Conservation (phyloP, 805 yeast species). For the Spathaspora boniae region DNA sequence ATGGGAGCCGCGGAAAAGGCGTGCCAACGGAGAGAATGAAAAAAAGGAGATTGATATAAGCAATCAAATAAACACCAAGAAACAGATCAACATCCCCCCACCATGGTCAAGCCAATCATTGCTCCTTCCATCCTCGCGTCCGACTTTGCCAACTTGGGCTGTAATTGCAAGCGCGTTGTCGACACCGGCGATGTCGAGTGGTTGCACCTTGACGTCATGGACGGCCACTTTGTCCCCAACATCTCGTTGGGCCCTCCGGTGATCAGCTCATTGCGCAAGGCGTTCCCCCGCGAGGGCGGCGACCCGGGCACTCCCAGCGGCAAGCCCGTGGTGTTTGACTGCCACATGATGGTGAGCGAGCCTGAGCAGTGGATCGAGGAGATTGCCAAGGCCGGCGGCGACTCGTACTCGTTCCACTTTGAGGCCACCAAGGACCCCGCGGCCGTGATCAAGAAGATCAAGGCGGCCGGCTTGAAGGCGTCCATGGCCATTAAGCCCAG, state of each 20-base stretch:
- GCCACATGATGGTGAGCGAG: slow-evolving; percentile 95
- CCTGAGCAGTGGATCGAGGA: slow-evolving; percentile 95
- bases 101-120: slow-evolving; percentile 68
- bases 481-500: slow-evolving; percentile 95
- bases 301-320: slow-evolving; percentile 48
- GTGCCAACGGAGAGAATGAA: too few species aligned
- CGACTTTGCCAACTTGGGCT: slow-evolving; percentile 85
- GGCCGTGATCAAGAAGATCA: slow-evolving; percentile 71
- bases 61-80: too few species aligned
- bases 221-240: slow-evolving; percentile 97
- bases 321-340: slow-evolving; percentile 67
- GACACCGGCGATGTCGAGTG: slow-evolving; percentile 79
- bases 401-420: slow-evolving; percentile 92
- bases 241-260: slow-evolving; percentile 92
- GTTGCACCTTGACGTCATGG: slow-evolving; percentile 99
- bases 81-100: too few species aligned
- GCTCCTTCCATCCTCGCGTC: slow-evolving; percentile 95
- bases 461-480: slow-evolving; percentile 79
- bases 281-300: slow-evolving; percentile 62
- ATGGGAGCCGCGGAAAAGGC: too few species aligned
- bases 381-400: slow-evolving; percentile 91
- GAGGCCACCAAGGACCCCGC: slow-evolving; percentile 84
- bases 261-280: slow-evolving; percentile 70
- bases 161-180: slow-evolving; percentile 80
- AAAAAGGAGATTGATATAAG: not conserved